A percentile compares a stretch with the other conserved stretches of the same genome.
phyloP scores from a whole-genome alignment of 495 filamentous ascomycete genomes.

The Aspergillus hancockii region DNA sequence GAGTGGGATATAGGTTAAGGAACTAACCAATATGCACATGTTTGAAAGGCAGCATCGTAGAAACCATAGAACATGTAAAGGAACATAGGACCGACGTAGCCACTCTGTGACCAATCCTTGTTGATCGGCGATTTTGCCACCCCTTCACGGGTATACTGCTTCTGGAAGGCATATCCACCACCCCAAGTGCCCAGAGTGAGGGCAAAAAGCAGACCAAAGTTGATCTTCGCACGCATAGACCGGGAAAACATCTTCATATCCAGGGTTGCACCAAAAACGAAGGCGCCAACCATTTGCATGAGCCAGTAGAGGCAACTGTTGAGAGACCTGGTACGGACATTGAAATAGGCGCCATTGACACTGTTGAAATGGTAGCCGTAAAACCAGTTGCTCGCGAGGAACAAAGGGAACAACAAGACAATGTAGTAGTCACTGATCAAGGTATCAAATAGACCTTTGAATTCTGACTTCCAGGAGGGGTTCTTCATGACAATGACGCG shows the following conservation, averaged over 20 bases:
- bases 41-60: slow-evolving; percentile 86
- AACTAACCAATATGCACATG: slow-evolving; percentile 81
- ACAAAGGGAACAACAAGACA: slow-evolving; percentile 83
- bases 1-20: background rate
- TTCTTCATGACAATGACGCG: slow-evolving; percentile 84
- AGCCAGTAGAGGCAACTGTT: slow-evolving; percentile 87
- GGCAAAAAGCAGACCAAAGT: slow-evolving; percentile 64
- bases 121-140: slow-evolving; percentile 27
- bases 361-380: slow-evolving; percentile 54
- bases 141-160: slow-evolving; percentile 53
- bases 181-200: slow-evolving; percentile 86
- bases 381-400: slow-evolving; percentile 58
- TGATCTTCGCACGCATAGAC: slow-evolving; percentile 71
- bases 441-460: slow-evolving; percentile 76
- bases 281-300: slow-evolving; percentile 83
- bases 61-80: slow-evolving; percentile 94
- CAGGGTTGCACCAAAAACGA: slow-evolving; percentile 73
- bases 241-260: slow-evolving; percentile 67
- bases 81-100: slow-evolving; percentile 82
- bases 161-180: slow-evolving; percentile 81
- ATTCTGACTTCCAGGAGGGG: slow-evolving; percentile 76
- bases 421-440: slow-evolving; percentile 74
- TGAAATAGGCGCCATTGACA: slow-evolving; percentile 69
- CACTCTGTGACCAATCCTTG: slow-evolving; percentile 65
- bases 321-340: slow-evolving; percentile 77